These are phyloP conservation scores for Nyssa sinensis DNA, from an alignment of 148 eudicot species.

Conservation along the genomic window DNA sequence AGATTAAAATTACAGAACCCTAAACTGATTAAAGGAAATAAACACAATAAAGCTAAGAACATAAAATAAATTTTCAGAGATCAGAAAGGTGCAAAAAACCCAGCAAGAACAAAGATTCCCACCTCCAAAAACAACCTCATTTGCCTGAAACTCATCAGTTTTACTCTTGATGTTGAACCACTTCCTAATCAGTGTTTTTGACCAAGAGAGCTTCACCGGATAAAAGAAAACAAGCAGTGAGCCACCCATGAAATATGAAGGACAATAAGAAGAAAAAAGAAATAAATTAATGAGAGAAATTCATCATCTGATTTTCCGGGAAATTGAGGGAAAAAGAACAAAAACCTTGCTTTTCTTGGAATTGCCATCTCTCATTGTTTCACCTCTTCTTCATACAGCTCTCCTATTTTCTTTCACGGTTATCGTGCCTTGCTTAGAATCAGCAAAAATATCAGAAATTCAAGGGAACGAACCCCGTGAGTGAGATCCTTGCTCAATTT, in stretches of 20 bases:
- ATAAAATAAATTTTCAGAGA: neutral
- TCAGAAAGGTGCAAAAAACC: neutral
- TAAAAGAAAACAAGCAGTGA: slow-evolving; percentile 16
- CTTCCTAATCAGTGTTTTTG: slow-evolving; percentile 76
- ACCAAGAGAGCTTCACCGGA: slow-evolving; percentile 76
- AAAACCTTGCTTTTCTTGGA: slow-evolving; percentile 86
- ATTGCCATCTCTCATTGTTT: slow-evolving; percentile 81
- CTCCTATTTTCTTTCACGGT: slow-evolving; percentile 11
- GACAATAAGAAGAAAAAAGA: neutral
- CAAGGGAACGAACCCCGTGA: neutral
- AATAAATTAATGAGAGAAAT: neutral
- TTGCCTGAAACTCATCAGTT: slow-evolving; percentile 54
- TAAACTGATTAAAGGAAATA: neutral
- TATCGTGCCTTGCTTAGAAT: neutral
- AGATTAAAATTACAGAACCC: neutral
- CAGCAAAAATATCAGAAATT: slow-evolving; percentile 4
- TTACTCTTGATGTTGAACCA: slow-evolving; percentile 91
- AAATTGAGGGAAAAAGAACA: neutral
- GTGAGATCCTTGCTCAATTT: neutral
- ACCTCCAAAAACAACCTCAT: slow-evolving; percentile 84
- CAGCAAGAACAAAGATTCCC: neutral
- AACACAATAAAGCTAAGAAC: neutral
- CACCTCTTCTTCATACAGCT: slow-evolving; percentile 60
- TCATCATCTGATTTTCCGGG: neutral
- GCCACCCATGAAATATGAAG: slow-evolving; percentile 6